phyloP scores from a whole-genome alignment of 805 yeast genomes.

The Starmerella vaccinii region DNA sequence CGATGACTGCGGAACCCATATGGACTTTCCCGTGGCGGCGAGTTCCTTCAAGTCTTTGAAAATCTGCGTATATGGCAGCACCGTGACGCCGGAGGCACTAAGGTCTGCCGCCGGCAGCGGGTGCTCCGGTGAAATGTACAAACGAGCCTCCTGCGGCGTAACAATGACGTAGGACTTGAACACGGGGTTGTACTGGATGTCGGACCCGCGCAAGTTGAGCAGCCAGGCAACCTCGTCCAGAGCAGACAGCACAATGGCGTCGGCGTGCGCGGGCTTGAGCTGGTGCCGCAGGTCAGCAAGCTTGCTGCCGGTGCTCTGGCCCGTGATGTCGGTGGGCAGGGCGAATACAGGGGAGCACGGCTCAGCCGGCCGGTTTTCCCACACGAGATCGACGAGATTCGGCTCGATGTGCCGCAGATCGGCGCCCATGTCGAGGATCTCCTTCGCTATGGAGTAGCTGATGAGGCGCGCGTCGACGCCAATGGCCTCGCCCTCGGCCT shows the following conservation, averaged over 20 bases:
- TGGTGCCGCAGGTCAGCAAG: conserved; percentile 35
- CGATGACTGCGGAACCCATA: conserved; percentile 46
- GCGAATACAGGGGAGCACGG: neutral
- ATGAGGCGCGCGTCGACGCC: conserved; percentile 80
- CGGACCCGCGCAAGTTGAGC: conserved; percentile 70
- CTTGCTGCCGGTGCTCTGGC: conserved; percentile 53
- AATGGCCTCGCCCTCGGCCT: conserved; percentile 41
- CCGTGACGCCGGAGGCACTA: conserved; percentile 39
- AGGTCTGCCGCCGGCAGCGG: neutral
- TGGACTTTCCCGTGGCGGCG: conserved; percentile 26
- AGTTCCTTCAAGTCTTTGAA: conserved; percentile 43
- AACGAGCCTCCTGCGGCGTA: conserved; percentile 33
- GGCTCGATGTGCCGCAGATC: conserved; percentile 43
- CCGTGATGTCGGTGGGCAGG: conserved; percentile 59
- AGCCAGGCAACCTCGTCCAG: conserved; percentile 90
- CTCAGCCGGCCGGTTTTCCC: conserved; percentile 35
- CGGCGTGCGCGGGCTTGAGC: conserved; percentile 26
- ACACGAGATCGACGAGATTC: conserved; percentile 66
- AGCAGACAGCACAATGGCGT: conserved; percentile 52
- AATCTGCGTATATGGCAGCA: conserved; percentile 47
- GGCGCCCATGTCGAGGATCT: conserved; percentile 30
- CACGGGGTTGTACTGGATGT: conserved; percentile 77
- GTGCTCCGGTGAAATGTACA: conserved; percentile 37
- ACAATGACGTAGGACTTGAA: conserved; percentile 61
- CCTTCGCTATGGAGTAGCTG: conserved; percentile 31